A percentile compares a stretch with the other conserved stretches of the same genome.
phyloP scores from a whole-genome alignment of 192 early-diverging fungal species.

The Chytriomyces confervae region DNA sequence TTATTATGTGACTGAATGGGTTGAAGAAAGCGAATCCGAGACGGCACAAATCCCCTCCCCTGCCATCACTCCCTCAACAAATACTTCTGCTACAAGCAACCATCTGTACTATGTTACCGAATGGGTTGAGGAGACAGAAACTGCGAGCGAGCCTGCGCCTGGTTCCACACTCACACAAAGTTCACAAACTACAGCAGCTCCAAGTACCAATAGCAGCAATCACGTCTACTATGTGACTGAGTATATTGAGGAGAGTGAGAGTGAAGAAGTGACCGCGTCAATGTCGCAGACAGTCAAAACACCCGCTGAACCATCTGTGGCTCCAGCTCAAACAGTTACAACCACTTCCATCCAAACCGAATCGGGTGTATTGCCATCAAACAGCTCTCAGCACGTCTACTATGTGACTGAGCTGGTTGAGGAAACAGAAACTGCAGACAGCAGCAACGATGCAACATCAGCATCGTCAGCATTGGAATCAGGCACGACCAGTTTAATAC shows the following conservation, averaged over 20 bases:
- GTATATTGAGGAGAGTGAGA: neutral
- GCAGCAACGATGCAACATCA: neutral
- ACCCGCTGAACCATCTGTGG: too few species aligned
- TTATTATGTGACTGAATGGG: slow-evolving; percentile 23
- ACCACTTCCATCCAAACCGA: neutral
- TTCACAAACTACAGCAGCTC: too few species aligned
- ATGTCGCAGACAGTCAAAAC: neutral
- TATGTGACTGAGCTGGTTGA: slow-evolving; percentile 13
- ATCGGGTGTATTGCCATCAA: neutral
- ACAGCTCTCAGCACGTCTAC: neutral
- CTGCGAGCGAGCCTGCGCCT: neutral
- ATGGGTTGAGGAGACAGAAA: slow-evolving; percentile 5
- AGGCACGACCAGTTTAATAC: neutral
- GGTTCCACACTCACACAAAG: neutral
- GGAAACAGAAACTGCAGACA: neutral
- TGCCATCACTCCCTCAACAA: neutral
- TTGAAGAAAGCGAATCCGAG: neutral
- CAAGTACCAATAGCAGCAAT: neutral
- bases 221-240: slow-evolving; percentile 20
- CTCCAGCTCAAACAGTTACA: neutral
- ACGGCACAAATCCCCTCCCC: neutral
- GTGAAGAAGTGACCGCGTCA: neutral
- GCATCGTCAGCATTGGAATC: neutral
- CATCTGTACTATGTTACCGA: slow-evolving; percentile 17
- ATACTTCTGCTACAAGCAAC: neutral